Evolutionary conservation across 2,329 filamentous ascomycete genomes (phyloP).

Genomic region (Botrytis pseudocinerea): DNA sequence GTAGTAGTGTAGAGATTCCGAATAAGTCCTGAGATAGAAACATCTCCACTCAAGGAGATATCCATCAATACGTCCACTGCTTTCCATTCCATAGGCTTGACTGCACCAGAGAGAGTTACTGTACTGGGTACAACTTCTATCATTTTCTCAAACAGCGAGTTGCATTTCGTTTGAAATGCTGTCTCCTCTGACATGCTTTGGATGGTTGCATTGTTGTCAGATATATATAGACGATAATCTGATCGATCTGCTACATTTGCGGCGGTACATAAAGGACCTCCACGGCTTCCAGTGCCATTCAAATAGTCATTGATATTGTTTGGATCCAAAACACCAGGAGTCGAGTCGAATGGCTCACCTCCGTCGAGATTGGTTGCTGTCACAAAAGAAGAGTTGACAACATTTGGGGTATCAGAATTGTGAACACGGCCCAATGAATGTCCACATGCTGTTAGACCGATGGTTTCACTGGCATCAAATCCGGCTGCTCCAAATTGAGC

Average conservation of each 20-base stretch:
- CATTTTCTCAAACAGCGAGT: constrained; percentile 56
- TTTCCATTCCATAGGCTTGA: constrained; percentile 59
- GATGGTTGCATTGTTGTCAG: constrained; percentile 58
- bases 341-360: constrained; percentile 45
- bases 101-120: constrained; percentile 52
- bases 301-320: constrained; percentile 51
- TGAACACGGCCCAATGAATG: constrained; percentile 30
- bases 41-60: neutral
- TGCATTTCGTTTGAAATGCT: constrained; percentile 50
- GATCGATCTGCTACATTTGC: constrained; percentile 52
- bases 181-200: constrained; percentile 46
- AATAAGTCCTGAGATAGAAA: neutral
- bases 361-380: constrained; percentile 22
- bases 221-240: constrained; percentile 57
- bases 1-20: neutral
- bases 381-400: constrained; percentile 12
- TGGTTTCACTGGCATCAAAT: neutral
- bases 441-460: constrained; percentile 26
- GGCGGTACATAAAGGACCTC: constrained; percentile 44
- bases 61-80: constrained; percentile 36
- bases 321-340: constrained; percentile 53
- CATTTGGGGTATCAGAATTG: constrained; percentile 23
- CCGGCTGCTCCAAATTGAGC: constrained; percentile 30
- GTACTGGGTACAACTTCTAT: constrained; percentile 56
- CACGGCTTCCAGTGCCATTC: constrained; percentile 50